Conservation (phyloP, 305 asterid species). For the Coffea humblotiana region DNA sequence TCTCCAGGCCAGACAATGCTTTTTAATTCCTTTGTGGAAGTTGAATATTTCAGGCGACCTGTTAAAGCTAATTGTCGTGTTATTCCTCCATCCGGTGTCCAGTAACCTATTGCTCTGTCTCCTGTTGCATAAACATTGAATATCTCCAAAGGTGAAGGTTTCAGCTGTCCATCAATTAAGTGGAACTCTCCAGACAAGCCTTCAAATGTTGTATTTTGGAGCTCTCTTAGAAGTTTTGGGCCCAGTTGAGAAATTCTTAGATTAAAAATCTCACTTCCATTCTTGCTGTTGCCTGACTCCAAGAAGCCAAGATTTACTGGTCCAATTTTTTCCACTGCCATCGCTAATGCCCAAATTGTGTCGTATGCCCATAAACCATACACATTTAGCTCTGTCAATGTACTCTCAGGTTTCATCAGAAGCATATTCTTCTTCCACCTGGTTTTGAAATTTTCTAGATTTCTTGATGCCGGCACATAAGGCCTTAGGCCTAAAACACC, state of each 20-base stretch:
- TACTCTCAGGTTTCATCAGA: constrained; percentile 9
- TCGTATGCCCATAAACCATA: constrained; percentile 65
- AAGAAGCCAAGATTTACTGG: constrained; percentile 11
- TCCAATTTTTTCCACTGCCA: constrained; percentile 43
- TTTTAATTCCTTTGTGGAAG: constrained; percentile 30
- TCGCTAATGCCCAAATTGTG: constrained; percentile 49
- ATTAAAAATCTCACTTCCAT: constrained; percentile 15
- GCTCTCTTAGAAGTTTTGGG: constrained; percentile 35
- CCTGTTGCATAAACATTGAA: constrained; percentile 50
- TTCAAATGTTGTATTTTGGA: constrained; percentile 31
- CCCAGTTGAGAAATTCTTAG: constrained; percentile 41
- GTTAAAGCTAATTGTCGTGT: constrained; percentile 16
- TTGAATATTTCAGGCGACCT: constrained; percentile 19
- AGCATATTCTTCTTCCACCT: constrained; percentile 44
- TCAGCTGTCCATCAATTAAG: constrained; percentile 34
- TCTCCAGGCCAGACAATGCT: constrained; percentile 64
- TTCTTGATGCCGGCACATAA: constrained; percentile 31
- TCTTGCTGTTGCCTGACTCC: constrained; percentile 11
- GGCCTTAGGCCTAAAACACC: constrained; percentile 64
- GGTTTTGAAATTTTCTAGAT: constrained; percentile 36
- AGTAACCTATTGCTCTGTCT: constrained; percentile 49
- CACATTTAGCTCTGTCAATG: constrained; percentile 34
- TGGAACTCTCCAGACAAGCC: constrained; percentile 58
- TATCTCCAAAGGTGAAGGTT: constrained; percentile 46
- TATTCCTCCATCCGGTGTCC: constrained; percentile 52